phyloP scores from a whole-genome alignment of 441 rosid species.

The Corymbia citriodora region DNA sequence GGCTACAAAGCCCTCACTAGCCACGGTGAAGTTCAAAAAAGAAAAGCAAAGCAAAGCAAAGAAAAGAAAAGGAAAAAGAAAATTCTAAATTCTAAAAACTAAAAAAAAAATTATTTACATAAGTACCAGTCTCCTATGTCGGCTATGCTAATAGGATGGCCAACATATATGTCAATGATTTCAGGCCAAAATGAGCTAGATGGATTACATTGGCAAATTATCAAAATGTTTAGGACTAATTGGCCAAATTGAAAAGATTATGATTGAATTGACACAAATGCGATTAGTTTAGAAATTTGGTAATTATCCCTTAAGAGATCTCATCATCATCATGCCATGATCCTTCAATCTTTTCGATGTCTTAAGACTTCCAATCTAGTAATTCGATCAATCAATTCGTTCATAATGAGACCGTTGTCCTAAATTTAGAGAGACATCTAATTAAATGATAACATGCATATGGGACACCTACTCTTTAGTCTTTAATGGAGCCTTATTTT shows the following conservation, averaged over 20 bases:
- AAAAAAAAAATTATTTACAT: fast-evolving
- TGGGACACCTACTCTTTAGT: neutral
- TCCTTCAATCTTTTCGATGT: neutral
- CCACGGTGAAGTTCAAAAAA: no score
- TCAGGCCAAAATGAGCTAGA: fast-evolving
- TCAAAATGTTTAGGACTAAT: no score
- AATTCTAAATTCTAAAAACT: no score
- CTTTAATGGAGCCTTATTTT: neutral
- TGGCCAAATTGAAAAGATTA: no score
- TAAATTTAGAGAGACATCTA: neutral
- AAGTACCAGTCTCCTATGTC: no score
- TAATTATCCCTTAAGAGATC: neutral
- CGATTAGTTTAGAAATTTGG: neutral
- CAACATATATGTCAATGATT: no score
- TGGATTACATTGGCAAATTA: no score
- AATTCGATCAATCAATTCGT: neutral
- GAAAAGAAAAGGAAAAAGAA: no score
- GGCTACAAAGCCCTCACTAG: no score
- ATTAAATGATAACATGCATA: neutral
- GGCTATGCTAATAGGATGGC: fast-evolving
- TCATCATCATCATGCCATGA: neutral
- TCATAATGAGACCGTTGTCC: neutral
- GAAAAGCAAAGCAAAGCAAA: no score
- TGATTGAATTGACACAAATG: no score
- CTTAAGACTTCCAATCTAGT: no score